Evolutionary conservation across 2,329 filamentous ascomycete genomes (phyloP).

Genomic region (Trichoderma hamatum): DNA sequence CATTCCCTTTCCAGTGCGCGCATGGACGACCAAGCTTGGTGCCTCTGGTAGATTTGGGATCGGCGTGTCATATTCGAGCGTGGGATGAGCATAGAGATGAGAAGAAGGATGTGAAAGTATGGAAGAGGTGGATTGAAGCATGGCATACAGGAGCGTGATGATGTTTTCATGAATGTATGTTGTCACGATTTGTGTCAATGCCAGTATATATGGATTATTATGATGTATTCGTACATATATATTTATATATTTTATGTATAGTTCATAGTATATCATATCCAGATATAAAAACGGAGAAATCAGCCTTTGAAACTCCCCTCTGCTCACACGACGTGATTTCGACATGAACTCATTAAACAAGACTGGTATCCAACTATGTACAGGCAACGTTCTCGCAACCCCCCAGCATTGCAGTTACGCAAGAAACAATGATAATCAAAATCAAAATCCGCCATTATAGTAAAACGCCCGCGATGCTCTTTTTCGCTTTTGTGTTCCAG

Average conservation of each 20-base stretch:
- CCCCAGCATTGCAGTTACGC: background rate
- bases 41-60: constrained; percentile 59
- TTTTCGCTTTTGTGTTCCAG: background rate
- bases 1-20: constrained; percentile 81
- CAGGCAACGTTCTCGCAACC: background rate
- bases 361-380: constrained; percentile 25
- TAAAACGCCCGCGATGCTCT: constrained; percentile 20
- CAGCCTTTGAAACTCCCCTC: background rate
- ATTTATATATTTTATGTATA: background rate
- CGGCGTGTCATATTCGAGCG: constrained; percentile 32
- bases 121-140: constrained; percentile 34
- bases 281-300: background rate
- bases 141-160: background rate
- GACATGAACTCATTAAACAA: constrained; percentile 21
- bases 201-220: background rate
- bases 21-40: constrained; percentile 73
- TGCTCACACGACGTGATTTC: background rate
- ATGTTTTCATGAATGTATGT: no score
- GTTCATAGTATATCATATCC: background rate
- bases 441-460: background rate
- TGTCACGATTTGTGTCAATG: no score
- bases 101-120: constrained; percentile 15
- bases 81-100: constrained; percentile 33
- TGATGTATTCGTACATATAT: background rate
- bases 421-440: background rate